These are phyloP conservation scores for Thalassiosira livingstoniorum DNA, from an alignment of 352 stramenopile genomes.

Conservation along the genomic window DNA sequence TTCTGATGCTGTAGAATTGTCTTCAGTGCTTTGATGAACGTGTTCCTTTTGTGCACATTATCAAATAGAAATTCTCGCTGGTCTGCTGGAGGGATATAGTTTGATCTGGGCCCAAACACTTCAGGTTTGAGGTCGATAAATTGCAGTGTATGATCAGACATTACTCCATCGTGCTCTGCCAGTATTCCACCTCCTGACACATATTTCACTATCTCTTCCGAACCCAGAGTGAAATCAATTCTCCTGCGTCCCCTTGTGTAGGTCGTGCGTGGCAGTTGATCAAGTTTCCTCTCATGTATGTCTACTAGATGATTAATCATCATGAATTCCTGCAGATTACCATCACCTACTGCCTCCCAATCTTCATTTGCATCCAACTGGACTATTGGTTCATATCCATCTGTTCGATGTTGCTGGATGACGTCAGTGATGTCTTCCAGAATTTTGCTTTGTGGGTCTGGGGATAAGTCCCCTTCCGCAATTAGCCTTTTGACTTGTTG, in stretches of 20 bases:
- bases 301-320: constrained; percentile 6
- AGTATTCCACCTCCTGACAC: not conserved
- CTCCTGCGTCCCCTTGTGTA: not conserved
- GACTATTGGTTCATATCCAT: constrained; percentile 17
- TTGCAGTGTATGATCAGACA: no score
- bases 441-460: constrained; percentile 12
- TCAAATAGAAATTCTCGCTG: not conserved
- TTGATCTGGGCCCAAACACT: no score
- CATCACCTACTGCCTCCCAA: not conserved
- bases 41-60: not conserved
- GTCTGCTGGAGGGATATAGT: not conserved
- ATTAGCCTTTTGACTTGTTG: constrained; percentile 24
- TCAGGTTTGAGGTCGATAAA: no score
- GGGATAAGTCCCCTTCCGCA: constrained; percentile 1
- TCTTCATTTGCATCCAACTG: no score
- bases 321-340: constrained; percentile 1
- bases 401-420: not conserved
- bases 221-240: not conserved
- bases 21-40: not conserved
- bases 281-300: constrained; percentile 5
- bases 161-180: not conserved
- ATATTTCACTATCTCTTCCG: not conserved
- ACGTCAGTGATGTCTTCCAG: not conserved
- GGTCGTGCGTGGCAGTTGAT: not conserved
- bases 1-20: not conserved